Percentiles rank a stretch among this genome's conserved stretches.
phyloP scores from a whole-genome alignment of 768 basidiomycete species.

The Thelephora aurantiotincta region DNA sequence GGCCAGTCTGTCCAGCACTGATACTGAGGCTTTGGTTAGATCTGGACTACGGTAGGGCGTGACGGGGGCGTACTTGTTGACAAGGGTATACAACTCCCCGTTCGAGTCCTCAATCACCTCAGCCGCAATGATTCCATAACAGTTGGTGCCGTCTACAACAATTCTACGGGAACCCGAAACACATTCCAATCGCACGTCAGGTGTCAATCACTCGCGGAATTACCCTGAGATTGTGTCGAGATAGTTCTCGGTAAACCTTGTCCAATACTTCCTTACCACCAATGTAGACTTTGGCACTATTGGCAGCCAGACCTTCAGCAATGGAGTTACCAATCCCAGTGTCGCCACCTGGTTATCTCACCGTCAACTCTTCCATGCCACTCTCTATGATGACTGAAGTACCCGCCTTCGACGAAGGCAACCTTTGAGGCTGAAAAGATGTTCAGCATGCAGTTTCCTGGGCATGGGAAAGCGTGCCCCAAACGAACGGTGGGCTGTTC shows the following conservation, averaged over 20 bases:
- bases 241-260: conserved; percentile 25
- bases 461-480: too few relatives aligned
- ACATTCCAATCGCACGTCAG: neutral
- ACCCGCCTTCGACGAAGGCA: conserved; percentile 27
- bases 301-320: conserved; percentile 55
- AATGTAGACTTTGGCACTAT: conserved; percentile 74
- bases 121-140: conserved; percentile 44
- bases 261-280: conserved; percentile 54
- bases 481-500: too few relatives aligned
- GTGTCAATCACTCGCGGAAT: conserved; percentile 33
- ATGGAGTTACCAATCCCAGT: conserved; percentile 53
- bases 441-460: conserved; percentile 3
- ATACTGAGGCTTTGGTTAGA: neutral
- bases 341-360: conserved; percentile 16
- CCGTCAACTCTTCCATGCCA: neutral
- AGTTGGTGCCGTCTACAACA: conserved; percentile 59
- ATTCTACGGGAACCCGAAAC: conserved; percentile 23
- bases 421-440: conserved; percentile 34
- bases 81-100: conserved; percentile 61
- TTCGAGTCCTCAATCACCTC: conserved; percentile 42
- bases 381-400: neutral
- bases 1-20: conserved; percentile 69
- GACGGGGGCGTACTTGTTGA: conserved; percentile 52
- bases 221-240: conserved; percentile 36
- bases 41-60: neutral